A percentile compares a stretch with the other conserved stretches of the same genome.
Evolutionary conservation across 345 rosid genomes (phyloP).

Genomic region (Microthlaspi erraticum): DNA sequence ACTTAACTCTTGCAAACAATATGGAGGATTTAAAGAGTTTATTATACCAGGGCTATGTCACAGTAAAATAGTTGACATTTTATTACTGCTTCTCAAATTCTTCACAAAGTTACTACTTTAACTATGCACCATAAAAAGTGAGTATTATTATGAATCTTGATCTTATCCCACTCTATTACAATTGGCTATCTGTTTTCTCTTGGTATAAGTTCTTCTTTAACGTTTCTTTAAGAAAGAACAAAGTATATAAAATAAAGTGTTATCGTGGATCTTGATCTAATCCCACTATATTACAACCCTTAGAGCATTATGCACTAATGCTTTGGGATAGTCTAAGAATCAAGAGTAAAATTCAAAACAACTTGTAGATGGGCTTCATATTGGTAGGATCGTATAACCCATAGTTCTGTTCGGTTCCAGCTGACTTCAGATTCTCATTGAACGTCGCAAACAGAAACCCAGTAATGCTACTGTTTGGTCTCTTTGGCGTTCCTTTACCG

Average conservation of each 20-base stretch:
- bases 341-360: slow-evolving; percentile 19
- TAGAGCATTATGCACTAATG: neutral
- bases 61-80: neutral
- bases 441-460: slow-evolving; percentile 39
- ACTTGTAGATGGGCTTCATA: slow-evolving; percentile 37
- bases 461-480: slow-evolving; percentile 21
- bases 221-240: neutral
- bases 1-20: neutral
- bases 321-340: neutral
- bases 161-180: neutral
- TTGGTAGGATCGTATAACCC: slow-evolving; percentile 32
- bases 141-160: neutral
- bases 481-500: slow-evolving; percentile 47
- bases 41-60: neutral
- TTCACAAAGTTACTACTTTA: neutral
- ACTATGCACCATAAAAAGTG: neutral
- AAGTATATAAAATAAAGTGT: neutral
- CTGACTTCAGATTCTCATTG: slow-evolving; percentile 37
- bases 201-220: neutral
- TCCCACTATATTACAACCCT: slow-evolving; percentile 18
- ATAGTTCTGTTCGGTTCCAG: slow-evolving; percentile 33
- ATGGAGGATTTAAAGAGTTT: neutral
- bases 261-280: slow-evolving; percentile 1
- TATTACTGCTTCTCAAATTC: neutral
- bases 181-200: neutral